Evolutionary conservation across 805 yeast species (phyloP).

Genomic region (Cyberlindnera mississippiensis): DNA sequence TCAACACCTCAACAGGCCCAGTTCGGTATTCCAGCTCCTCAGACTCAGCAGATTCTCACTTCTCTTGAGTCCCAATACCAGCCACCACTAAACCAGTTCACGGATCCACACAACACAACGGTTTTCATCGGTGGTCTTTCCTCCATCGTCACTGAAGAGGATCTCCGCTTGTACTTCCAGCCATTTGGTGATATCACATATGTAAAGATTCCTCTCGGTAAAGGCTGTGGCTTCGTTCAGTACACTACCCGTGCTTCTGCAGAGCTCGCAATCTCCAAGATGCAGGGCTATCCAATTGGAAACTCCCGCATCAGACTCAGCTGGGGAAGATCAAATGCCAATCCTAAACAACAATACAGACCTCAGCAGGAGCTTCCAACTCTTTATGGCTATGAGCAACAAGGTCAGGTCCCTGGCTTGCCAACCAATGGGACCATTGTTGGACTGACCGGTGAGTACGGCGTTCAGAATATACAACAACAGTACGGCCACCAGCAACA

Average conservation of each 20-base stretch:
- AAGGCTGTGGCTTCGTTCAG: slow-evolving; percentile 85
- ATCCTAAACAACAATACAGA: slow-evolving; percentile 22
- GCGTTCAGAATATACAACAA: slow-evolving; percentile 14
- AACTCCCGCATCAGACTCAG: slow-evolving; percentile 78
- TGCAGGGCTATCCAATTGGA: slow-evolving; percentile 90
- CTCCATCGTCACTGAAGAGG: slow-evolving; percentile 52
- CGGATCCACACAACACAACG: slow-evolving; percentile 81
- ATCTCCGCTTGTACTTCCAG: slow-evolving; percentile 54
- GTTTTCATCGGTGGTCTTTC: slow-evolving; percentile 67
- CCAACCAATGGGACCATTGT: slow-evolving; percentile 7
- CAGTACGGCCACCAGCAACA: slow-evolving; percentile 13
- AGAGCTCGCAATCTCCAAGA: slow-evolving; percentile 75
- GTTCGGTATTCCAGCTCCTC: slow-evolving; percentile 20
- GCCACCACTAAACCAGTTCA: slow-evolving; percentile 56
- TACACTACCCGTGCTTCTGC: slow-evolving; percentile 75
- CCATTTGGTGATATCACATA: slow-evolving; percentile 74
- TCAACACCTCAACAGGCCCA: slow-evolving; percentile 11
- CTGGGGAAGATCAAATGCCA: slow-evolving; percentile 69
- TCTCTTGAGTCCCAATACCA: slow-evolving; percentile 39
- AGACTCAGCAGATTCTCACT: slow-evolving; percentile 19
- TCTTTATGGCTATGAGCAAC: slow-evolving; percentile 22
- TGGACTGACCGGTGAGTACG: slow-evolving; percentile 18
- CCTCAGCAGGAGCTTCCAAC: slow-evolving; percentile 25
- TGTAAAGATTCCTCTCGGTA: slow-evolving; percentile 70
- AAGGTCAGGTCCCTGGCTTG: slow-evolving; percentile 5